Evolutionary conservation across 306 rosid genomes (phyloP), one percentile per base, ranked within the genome.

Genomic region (Cotoneaster glaucophyllus): DNA sequence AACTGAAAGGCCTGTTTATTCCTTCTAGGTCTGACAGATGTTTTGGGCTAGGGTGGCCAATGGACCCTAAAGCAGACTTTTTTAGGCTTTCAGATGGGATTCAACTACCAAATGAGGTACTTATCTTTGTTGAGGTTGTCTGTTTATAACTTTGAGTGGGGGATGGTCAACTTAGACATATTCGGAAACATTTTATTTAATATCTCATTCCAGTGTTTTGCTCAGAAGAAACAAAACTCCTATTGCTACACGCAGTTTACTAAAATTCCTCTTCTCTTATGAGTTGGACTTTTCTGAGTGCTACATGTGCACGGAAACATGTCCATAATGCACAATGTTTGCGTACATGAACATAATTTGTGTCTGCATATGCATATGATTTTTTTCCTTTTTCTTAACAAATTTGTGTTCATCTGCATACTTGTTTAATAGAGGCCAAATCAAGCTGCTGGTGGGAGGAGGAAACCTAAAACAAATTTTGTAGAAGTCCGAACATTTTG

Each of bases 401-500:
- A 63, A 43, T n/a, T 26, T 31, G 69, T 67, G 66, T 72, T 57
- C 74, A 64, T 82, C 72, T 77, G 43, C 64, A n/a, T 56, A 62
- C 82, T 64, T 59, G 24, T 79, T 82, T 88, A 76, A 64, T 90
- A 95, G 97, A 87, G 85, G 54, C 75, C 62, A 34, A 84, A 81
- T 68, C 91, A 78, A 85, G 82, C 84, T 56, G 79, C 76, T 77
- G 57, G 82, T 74, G 92, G 75, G 54, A 87, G 85, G 89, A 90
- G 84, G 82, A 89, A 92, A 89, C 96, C 99, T 29, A 95, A 95
- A 90, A 86, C 97, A 67, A 95, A 90, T 81, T 95, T 95, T 77
- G 97, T 88, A 21, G 99, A 95, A 92, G 93, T 92, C 64, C 99
- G 99, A 41, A 92, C 99, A 5, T 95, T 84, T 88, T 82, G 80